Evolutionary conservation across 2,329 filamentous ascomycete genomes (phyloP).

Genomic region (Colletotrichum kahawae): DNA sequence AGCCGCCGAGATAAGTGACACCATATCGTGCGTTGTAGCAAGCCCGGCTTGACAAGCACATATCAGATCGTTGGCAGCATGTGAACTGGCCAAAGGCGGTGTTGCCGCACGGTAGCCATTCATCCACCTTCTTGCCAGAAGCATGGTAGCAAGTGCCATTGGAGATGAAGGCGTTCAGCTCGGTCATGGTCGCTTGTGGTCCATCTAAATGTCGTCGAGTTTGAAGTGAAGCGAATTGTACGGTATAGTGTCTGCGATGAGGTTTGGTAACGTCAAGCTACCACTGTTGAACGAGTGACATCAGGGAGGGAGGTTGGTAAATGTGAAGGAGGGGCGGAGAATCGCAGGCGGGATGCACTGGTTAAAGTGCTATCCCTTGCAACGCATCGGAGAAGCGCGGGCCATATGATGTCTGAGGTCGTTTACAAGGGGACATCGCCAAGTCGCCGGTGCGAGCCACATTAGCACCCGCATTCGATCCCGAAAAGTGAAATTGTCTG

Average conservation of each 20-base stretch:
- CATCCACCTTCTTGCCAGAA: slow-evolving; percentile 5
- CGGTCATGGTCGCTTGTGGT: slow-evolving; percentile 6
- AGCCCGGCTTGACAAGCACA: slow-evolving; percentile 33
- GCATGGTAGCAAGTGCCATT: slow-evolving; percentile 38
- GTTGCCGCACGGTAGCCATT: slow-evolving; percentile 39
- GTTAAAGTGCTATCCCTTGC: neutral
- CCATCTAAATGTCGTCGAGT: neutral
- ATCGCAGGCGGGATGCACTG: neutral
- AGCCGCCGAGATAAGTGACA: slow-evolving; percentile 42
- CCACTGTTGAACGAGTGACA: neutral
- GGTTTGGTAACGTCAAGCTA: neutral
- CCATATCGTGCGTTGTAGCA: slow-evolving; percentile 29
- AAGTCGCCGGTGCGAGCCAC: neutral
- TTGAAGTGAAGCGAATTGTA: neutral
- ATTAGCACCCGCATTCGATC: neutral
- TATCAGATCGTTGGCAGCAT: slow-evolving; percentile 37
- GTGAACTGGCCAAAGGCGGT: slow-evolving; percentile 31
- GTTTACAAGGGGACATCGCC: neutral
- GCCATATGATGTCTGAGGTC: neutral
- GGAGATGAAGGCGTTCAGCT: slow-evolving; percentile 30
- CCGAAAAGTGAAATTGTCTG: neutral
- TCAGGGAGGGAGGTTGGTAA: neutral
- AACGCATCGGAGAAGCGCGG: neutral
- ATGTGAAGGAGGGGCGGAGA: neutral
- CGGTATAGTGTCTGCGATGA: neutral